These are phyloP conservation scores for Venturiaceae sp. DNA, from an alignment of 2,329 filamentous ascomycete genomes.

Conservation along the genomic window DNA sequence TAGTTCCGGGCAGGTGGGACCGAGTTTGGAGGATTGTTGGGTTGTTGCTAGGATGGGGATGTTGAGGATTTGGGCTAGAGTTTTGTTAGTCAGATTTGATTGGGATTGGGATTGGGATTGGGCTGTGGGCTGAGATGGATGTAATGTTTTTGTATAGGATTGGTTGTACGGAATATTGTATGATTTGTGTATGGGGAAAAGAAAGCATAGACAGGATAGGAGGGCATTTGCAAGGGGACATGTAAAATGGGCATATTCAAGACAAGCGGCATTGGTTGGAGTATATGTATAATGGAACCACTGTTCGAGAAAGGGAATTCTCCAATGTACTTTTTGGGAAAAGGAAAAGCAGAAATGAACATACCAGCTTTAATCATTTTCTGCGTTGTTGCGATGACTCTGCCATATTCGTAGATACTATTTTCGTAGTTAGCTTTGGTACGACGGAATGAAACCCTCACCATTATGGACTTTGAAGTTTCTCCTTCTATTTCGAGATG, in stretches of 20 bases:
- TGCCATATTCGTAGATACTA: slow-evolving; percentile 70
- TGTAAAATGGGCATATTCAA: neutral
- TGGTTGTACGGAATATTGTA: no score
- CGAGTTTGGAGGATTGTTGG: slow-evolving; percentile 69
- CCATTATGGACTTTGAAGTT: no score
- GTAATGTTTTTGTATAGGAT: no score
- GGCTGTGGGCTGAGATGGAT: neutral
- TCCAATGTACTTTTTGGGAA: neutral
- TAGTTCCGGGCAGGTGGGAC: slow-evolving; percentile 69
- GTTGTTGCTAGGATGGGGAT: slow-evolving; percentile 82
- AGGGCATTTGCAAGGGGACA: slow-evolving; percentile 26
- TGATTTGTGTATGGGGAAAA: no score
- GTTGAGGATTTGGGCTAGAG: slow-evolving; percentile 44
- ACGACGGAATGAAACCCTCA: neutral
- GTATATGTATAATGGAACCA: neutral
- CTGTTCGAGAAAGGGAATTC: neutral
- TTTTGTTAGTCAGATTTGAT: neutral
- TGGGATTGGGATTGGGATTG: neutral
- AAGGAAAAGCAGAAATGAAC: slow-evolving; percentile 6
- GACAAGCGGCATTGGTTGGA: no score
- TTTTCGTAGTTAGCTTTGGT: neutral
- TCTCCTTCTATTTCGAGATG: no score
- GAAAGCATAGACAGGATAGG: neutral
- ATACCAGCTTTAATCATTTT: slow-evolving; percentile 41
- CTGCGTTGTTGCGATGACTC: slow-evolving; percentile 48